Evolutionary conservation across 768 basidiomycete species (phyloP).

Genomic region (Trametes coccinea): DNA sequence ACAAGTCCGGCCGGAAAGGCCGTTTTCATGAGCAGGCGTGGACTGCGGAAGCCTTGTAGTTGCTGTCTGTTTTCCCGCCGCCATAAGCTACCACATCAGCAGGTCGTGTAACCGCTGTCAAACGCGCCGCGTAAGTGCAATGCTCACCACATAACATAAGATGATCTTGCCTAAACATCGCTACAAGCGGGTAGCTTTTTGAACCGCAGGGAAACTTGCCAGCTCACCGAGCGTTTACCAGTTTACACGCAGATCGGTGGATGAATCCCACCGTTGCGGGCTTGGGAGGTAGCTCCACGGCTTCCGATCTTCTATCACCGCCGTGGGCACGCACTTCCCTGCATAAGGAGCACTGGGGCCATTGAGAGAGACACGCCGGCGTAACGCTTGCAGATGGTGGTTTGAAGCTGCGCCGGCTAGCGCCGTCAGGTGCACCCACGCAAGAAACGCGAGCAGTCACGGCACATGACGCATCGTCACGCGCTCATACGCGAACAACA

Average conservation of each 20-base stretch:
- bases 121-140: not conserved
- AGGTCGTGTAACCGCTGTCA: not conserved
- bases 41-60: too few species aligned
- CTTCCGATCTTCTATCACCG: conserved; percentile 1
- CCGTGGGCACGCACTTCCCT: not conserved
- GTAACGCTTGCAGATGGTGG: not conserved
- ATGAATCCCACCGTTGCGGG: not conserved
- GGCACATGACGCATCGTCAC: conserved; percentile 17
- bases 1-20: too few species aligned
- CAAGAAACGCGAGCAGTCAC: conserved; percentile 15
- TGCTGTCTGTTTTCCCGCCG: too few species aligned
- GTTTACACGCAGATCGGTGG: not conserved
- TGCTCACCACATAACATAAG: not conserved
- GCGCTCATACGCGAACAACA: not conserved
- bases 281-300: not conserved
- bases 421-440: too few species aligned
- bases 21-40: too few species aligned
- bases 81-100: not conserved
- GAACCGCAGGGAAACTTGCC: not conserved
- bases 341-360: not conserved
- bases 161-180: conserved; percentile 2
- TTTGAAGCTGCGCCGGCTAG: too few species aligned
- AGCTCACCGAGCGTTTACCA: not conserved
- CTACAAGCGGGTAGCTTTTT: not conserved
- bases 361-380: not conserved